Conservation (phyloP, 2,329 filamentous ascomycete genomes). For the Seiridium cupressi region DNA sequence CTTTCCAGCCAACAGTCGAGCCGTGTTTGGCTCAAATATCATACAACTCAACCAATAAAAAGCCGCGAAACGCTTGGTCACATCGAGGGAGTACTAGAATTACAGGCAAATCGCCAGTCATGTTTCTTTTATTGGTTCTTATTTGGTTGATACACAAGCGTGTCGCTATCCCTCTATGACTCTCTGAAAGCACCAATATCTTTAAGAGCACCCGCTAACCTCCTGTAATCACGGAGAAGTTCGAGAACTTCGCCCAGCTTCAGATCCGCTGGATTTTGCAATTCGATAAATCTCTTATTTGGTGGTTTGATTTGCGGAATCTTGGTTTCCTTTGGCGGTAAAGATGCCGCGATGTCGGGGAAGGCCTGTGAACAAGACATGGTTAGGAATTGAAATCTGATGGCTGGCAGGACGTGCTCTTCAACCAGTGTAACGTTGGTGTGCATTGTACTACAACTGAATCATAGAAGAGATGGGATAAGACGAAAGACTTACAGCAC, state of each 20-base stretch:
- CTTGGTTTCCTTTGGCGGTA: slow-evolving; percentile 51
- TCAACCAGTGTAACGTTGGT: not conserved
- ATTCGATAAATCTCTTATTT: slow-evolving; percentile 70
- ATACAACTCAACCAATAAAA: too few species aligned
- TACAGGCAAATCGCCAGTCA: too few species aligned
- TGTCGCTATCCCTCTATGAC: slow-evolving; percentile 17
- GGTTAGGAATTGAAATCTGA: slow-evolving; percentile 5
- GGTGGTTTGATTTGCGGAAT: slow-evolving; percentile 60
- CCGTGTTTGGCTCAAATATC: too few species aligned
- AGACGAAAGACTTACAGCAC: slow-evolving; percentile 44
- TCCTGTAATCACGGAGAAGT: slow-evolving; percentile 71
- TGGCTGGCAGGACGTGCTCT: not conserved
- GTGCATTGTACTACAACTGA: not conserved
- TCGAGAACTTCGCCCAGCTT: slow-evolving; percentile 71
- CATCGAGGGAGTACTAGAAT: too few species aligned
- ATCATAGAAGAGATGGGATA: not conserved
- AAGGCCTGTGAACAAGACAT: slow-evolving; percentile 45
- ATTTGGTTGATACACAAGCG: too few species aligned
- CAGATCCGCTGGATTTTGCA: slow-evolving; percentile 68
- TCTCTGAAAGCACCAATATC: slow-evolving; percentile 60
- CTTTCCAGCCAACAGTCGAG: too few species aligned
- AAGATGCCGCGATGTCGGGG: slow-evolving; percentile 54
- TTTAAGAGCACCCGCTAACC: slow-evolving; percentile 64
- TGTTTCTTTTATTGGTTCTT: too few species aligned
- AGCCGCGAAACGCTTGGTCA: too few species aligned